Base-by-base conservation (phyloP, 345 rosid species). In the Balakata baccata region DNA sequence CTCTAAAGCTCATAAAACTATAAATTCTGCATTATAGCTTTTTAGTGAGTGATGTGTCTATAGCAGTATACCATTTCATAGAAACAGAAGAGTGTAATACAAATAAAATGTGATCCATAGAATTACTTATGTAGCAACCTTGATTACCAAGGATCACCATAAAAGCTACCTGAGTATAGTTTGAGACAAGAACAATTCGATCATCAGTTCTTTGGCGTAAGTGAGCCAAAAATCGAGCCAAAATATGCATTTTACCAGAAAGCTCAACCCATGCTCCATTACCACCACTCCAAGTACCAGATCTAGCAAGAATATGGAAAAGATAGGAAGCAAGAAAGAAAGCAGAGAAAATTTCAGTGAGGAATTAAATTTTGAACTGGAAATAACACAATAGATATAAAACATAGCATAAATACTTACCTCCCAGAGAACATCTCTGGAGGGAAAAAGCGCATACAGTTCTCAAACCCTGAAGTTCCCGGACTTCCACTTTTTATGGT, bases 191-290 rank as follows among this genome's bases (percentile, higher is more conserved):
- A 71, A 95, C 97, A 69, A 95, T 95, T 65, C 99, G 90, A 77
- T 95, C 98, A 85, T 91, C 87, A 54, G 98, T 95, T 82, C 78
- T 85, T 66, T 82, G 87, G 64, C 90, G 93, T 74, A 95, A 87
- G 84, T 89, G 94, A 46, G 90, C 92, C 78, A 95, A 84, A 64
- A 95, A 81, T 77, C 97, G 88, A 60, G 98, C 92, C 83, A 95
- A 84, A 73, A 95, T 94, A 82, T 89, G 98, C 99, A 95, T 92
- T 91, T 95, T 92, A 71, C 99, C 97, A 20, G 99, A 95, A 51
- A 95, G 91, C 80, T 92, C 99, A 75, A 95, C 92, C 99, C 99
- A 94, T 54, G 96, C 86, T 73, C 98, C 99, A 82, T 87, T 86
- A 79, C 96, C 98, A 64, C 99, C 98, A 72, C 83, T 87, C 98